Percentiles rank a stretch among this genome's conserved stretches.
Evolutionary conservation across 2,329 filamentous ascomycete genomes (phyloP).

Genomic region (Beauveria sp.): DNA sequence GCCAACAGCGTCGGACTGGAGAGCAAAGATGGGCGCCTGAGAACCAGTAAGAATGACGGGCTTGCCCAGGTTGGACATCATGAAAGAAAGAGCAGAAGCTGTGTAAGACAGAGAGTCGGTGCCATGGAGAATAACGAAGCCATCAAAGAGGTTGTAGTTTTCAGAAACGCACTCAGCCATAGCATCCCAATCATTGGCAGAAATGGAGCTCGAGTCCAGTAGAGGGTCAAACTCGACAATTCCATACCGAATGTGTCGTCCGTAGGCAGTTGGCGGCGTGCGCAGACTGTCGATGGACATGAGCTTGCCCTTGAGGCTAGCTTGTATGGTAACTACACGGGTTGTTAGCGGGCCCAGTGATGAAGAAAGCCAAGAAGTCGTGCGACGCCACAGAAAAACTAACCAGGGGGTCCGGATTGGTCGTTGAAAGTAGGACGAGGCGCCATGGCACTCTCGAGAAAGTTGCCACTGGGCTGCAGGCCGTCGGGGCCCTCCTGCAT

Average conservation of each 20-base stretch:
- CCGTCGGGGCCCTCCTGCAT: constrained; percentile 79
- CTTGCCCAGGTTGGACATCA: constrained; percentile 86
- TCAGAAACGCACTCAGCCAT: constrained; percentile 72
- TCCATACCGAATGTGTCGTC: constrained; percentile 73
- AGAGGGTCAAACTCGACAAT: constrained; percentile 79
- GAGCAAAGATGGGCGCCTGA: constrained; percentile 79
- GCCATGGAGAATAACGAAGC: constrained; percentile 84
- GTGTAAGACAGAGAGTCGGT: constrained; percentile 88
- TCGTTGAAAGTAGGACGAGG: constrained; percentile 84
- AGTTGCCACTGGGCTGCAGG: constrained; percentile 71
- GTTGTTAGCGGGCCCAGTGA: constrained; percentile 1
- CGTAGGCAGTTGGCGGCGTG: constrained; percentile 73
- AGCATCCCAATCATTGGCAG: constrained; percentile 76
- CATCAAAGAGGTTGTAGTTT: constrained; percentile 85
- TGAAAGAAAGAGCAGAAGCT: constrained; percentile 84
- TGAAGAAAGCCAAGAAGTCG: too few species aligned
- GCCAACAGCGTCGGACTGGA: constrained; percentile 86
- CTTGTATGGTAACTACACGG: constrained; percentile 38
- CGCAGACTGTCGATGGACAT: constrained; percentile 59
- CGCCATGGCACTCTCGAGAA: constrained; percentile 74
- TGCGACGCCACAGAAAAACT: constrained; percentile 7
- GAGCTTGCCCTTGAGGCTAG: constrained; percentile 41
- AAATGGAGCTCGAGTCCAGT: constrained; percentile 85
- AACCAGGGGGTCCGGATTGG: constrained; percentile 25
- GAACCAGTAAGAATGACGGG: constrained; percentile 80